Evolutionary conservation across 495 filamentous ascomycete genomes (phyloP).

Genomic region (Aeminium ludgeri): DNA sequence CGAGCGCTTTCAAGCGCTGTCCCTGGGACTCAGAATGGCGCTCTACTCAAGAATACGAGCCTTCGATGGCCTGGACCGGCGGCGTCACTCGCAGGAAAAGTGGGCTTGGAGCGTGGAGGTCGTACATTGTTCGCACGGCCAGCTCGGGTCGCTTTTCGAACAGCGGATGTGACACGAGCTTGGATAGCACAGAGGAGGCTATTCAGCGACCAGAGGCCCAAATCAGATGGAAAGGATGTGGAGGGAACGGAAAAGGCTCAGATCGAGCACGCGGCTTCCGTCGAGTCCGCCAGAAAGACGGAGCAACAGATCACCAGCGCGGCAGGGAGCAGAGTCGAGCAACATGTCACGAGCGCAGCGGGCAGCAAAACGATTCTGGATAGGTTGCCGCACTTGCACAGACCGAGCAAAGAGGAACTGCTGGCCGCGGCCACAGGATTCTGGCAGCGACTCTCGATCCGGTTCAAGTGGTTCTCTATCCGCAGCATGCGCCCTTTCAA

Average conservation of each 20-base stretch:
- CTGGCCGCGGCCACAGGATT: slow-evolving; percentile 83
- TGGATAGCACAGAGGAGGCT: neutral
- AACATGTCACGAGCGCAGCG: neutral
- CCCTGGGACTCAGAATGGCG: too few species aligned
- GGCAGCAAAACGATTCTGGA: slow-evolving; percentile 32
- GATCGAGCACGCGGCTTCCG: neutral
- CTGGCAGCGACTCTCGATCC: slow-evolving; percentile 74
- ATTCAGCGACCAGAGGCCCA: neutral
- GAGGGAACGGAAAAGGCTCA: neutral
- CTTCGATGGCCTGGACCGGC: too few species aligned
- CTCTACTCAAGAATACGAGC: too few species aligned
- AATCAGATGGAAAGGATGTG: neutral
- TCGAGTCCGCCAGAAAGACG: neutral
- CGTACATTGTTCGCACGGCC: too few species aligned
- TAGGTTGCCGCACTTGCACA: slow-evolving; percentile 53
- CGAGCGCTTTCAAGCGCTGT: too few species aligned
- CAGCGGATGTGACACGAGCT: too few species aligned
- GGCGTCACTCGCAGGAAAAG: too few species aligned
- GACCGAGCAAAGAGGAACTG: slow-evolving; percentile 86
- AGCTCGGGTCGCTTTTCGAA: too few species aligned
- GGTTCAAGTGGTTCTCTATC: slow-evolving; percentile 97
- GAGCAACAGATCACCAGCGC: neutral
- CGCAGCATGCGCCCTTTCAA: slow-evolving; percentile 90
- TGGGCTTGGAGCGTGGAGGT: too few species aligned
- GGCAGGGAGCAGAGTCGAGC: too few species aligned